Evolutionary conservation across 768 basidiomycete genomes (phyloP).

Genomic region (Pulveroboletus frians): DNA sequence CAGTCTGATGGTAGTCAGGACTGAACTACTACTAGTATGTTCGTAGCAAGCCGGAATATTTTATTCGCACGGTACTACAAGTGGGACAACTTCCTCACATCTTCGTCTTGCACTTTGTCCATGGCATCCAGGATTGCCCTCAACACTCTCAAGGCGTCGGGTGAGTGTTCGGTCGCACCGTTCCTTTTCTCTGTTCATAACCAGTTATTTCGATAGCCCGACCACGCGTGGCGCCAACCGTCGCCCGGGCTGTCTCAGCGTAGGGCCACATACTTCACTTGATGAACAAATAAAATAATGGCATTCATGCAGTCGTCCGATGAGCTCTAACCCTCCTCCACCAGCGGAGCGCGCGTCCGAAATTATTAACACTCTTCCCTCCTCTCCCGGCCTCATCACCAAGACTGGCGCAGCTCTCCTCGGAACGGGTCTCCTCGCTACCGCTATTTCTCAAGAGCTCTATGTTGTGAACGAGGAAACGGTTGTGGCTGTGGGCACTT

Average conservation of each 20-base stretch:
- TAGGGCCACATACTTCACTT: constrained; percentile 30
- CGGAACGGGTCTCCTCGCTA: constrained; percentile 81
- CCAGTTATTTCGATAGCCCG: constrained; percentile 38
- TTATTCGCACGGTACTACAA: constrained; percentile 26
- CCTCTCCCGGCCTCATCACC: constrained; percentile 82
- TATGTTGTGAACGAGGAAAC: constrained; percentile 98
- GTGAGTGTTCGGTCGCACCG: constrained; percentile 30
- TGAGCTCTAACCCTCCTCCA: constrained; percentile 63
- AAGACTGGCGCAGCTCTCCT: constrained; percentile 93
- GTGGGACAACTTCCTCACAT: constrained; percentile 5
- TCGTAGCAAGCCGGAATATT: constrained; percentile 31
- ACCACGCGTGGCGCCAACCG: constrained; percentile 46
- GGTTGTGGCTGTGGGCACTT: constrained; percentile 77
- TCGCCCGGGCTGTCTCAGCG: constrained; percentile 45
- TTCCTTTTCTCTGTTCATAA: not conserved
- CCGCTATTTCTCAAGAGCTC: constrained; percentile 94
- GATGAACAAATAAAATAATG: constrained; percentile 5
- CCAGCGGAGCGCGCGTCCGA: constrained; percentile 85
- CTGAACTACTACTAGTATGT: not conserved
- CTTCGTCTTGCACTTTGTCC: constrained; percentile 6
- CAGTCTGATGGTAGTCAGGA: no score
- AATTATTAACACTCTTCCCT: constrained; percentile 83
- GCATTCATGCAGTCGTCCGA: constrained; percentile 48
- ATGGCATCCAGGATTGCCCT: constrained; percentile 75
- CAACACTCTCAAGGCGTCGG: constrained; percentile 56